phyloP scores from a whole-genome alignment of 176 grass and related monocot species.

The Cenchrus fungigraminus region DNA sequence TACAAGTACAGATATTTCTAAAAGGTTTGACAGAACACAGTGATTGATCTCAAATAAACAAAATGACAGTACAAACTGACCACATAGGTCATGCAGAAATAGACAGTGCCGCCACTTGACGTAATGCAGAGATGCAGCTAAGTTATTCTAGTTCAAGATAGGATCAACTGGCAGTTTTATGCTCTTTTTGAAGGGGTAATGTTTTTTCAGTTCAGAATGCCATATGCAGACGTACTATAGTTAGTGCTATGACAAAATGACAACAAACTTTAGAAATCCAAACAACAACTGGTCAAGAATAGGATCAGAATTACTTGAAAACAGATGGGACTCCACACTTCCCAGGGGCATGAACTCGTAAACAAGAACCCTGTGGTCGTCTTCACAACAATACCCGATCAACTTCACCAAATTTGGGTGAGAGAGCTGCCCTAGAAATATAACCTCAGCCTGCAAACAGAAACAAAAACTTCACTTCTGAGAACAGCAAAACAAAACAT shows the following conservation, averaged over 20 bases:
- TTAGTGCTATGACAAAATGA: not conserved
- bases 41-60: not conserved
- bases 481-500: slow-evolving; percentile 14
- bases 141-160: not conserved
- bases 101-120: not conserved
- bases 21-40: not conserved
- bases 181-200: not conserved
- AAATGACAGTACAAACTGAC: not conserved
- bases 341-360: slow-evolving; percentile 82
- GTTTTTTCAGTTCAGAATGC: not conserved
- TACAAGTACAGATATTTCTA: not conserved
- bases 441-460: slow-evolving; percentile 70
- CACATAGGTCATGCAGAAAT: not conserved
- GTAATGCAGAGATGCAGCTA: not conserved
- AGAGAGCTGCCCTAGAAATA: slow-evolving; percentile 85
- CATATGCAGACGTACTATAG: not conserved
- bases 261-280: not conserved
- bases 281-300: not conserved
- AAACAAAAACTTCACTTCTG: not conserved
- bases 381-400: slow-evolving; percentile 74
- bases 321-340: slow-evolving; percentile 77
- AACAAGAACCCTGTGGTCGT: slow-evolving; percentile 72
- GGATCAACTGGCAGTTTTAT: not conserved
- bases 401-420: slow-evolving; percentile 93
- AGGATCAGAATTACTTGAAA: slow-evolving; percentile 57